A percentile compares a stretch with the other conserved stretches of the same genome.
These are phyloP conservation scores for Zopfochytrium polystomum DNA, from an alignment of 371 early-diverging fungal species.

Conservation along the genomic window DNA sequence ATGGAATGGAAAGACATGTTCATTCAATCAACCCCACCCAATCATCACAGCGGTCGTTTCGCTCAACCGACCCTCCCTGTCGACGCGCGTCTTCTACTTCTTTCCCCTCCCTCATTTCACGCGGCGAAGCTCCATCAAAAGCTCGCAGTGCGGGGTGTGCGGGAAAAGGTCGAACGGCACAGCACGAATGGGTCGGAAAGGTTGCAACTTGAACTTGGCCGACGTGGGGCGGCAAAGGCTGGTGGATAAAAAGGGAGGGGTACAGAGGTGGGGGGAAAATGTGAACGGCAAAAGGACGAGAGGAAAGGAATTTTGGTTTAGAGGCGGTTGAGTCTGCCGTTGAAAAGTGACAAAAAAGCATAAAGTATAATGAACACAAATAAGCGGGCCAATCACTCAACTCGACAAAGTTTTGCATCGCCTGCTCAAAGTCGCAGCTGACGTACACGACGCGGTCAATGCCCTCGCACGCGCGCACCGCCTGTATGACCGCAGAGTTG, in stretches of 20 bases:
- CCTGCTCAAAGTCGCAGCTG: conserved; percentile 68
- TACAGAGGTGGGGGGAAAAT: not conserved
- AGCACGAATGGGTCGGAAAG: conserved; percentile 63
- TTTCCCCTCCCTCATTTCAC: not conserved
- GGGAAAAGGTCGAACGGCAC: conserved; percentile 77
- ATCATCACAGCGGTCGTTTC: not conserved
- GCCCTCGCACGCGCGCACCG: conserved; percentile 55
- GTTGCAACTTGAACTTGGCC: conserved; percentile 54
- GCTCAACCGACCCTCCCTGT: not conserved
- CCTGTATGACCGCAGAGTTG: conserved; percentile 62
- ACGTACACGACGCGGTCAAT: conserved; percentile 69
- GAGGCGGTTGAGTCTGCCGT: not conserved
- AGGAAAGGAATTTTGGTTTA: not conserved
- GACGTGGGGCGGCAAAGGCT: conserved; percentile 62
- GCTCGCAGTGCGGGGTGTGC: conserved; percentile 70
- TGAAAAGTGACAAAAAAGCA: not conserved
- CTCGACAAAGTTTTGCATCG: conserved; percentile 67
- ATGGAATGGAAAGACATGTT: not conserved
- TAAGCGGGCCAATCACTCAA: conserved; percentile 16
- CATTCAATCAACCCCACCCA: not conserved
- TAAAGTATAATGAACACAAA: not conserved
- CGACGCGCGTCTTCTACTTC: not conserved
- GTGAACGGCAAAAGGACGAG: conserved; percentile 5
- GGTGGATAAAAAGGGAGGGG: conserved; percentile 5
- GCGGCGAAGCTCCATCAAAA: conserved; percentile 64